These are phyloP conservation scores for Pistacia atlantica DNA, from an alignment of 345 rosid species.

Conservation along the genomic window DNA sequence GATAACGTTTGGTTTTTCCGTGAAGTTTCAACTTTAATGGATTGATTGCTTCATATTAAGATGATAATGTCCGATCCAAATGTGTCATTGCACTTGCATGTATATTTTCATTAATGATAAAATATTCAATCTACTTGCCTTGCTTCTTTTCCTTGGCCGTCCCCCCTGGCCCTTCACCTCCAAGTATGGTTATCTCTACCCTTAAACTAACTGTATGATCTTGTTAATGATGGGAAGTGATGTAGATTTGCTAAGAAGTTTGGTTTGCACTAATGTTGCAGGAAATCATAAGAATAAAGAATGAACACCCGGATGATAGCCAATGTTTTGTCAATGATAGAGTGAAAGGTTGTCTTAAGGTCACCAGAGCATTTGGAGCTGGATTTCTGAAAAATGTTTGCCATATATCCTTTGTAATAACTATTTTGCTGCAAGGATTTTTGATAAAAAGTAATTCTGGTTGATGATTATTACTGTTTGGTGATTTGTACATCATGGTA, in stretches of 20 bases:
- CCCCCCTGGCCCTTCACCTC: not conserved
- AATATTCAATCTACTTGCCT: not conserved
- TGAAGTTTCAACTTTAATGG: not conserved
- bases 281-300: constrained; percentile 91
- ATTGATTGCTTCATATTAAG: not conserved
- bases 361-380: constrained; percentile 97
- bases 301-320: constrained; percentile 91
- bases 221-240: constrained; percentile 4
- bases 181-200: not conserved
- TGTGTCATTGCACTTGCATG: not conserved
- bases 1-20: constrained; percentile 6
- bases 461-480: not conserved
- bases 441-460: not conserved
- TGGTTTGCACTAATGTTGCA: constrained; percentile 42
- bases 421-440: constrained; percentile 3
- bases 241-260: constrained; percentile 12
- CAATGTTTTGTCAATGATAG: constrained; percentile 88
- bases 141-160: not conserved
- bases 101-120: not conserved
- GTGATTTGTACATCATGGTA: not conserved
- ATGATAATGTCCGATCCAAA: not conserved
- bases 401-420: not conserved
- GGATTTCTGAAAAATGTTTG: constrained; percentile 92
- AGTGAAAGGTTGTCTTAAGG: constrained; percentile 95
- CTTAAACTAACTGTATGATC: not conserved